Percentiles rank a stretch among this genome's conserved stretches.
Conservation (phyloP, 495 filamentous ascomycete species). For the Lasiosphaeriaceae sp. region DNA sequence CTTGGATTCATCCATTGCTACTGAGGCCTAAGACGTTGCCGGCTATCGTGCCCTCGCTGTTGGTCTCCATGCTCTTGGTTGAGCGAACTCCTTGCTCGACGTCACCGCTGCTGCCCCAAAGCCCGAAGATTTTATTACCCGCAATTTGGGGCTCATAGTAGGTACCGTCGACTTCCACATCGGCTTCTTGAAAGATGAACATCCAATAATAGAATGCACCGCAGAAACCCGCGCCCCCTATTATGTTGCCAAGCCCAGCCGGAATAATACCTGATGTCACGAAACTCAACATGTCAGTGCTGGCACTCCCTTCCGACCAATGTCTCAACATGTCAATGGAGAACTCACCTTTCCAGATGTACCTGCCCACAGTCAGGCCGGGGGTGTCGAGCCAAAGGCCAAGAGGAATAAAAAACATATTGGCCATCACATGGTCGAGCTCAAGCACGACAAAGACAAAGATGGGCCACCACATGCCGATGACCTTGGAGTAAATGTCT, state of each 20-base stretch:
- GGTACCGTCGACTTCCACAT: slow-evolving; percentile 19
- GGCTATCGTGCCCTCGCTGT: not conserved
- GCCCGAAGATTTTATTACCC: slow-evolving; percentile 6
- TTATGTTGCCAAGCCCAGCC: slow-evolving; percentile 52
- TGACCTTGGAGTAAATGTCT: slow-evolving; percentile 53
- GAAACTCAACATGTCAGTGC: not conserved
- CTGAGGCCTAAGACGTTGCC: not conserved
- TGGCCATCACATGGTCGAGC: slow-evolving; percentile 61
- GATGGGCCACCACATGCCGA: slow-evolving; percentile 62
- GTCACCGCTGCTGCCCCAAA: not conserved
- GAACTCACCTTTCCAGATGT: slow-evolving; percentile 57
- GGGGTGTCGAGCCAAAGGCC: slow-evolving; percentile 52
- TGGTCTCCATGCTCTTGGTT: not conserved
- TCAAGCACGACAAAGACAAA: slow-evolving; percentile 58
- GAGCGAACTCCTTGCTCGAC: not conserved
- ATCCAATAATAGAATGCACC: slow-evolving; percentile 51
- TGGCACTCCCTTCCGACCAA: not conserved
- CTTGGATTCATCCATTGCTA: no score
- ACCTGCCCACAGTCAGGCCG: slow-evolving; percentile 47
- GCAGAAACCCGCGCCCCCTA: slow-evolving; percentile 53
- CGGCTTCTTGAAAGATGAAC: slow-evolving; percentile 31
- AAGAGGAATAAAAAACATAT: slow-evolving; percentile 62
- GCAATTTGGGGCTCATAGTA: slow-evolving; percentile 12
- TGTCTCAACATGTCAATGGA: not conserved
- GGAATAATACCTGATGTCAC: slow-evolving; percentile 47